Conservation (phyloP, 306 rosid species). For the Lathyrus oleraceus region DNA sequence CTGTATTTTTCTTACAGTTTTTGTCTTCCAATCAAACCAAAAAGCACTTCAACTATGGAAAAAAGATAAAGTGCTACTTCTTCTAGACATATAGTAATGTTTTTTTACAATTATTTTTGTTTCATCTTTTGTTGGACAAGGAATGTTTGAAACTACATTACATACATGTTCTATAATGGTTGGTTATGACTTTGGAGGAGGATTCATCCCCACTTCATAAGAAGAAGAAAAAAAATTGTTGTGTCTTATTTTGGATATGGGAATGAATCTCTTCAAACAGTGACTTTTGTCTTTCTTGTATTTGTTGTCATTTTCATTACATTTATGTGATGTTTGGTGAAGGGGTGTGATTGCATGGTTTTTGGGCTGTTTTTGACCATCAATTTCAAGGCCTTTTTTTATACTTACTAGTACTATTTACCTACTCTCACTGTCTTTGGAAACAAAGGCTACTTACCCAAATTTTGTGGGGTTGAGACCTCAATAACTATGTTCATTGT, state of each 20-base stretch:
- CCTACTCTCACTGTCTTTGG: slow-evolving; percentile 44
- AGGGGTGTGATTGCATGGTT: slow-evolving; percentile 10
- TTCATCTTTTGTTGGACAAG: slow-evolving; percentile 55
- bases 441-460: slow-evolving; percentile 50
- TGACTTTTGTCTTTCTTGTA: slow-evolving; percentile 30
- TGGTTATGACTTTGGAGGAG: not conserved
- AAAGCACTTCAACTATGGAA: slow-evolving; percentile 63
- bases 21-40: slow-evolving; percentile 75
- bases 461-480: slow-evolving; percentile 31
- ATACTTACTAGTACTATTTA: slow-evolving; percentile 25
- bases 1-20: slow-evolving; percentile 47
- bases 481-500: not conserved
- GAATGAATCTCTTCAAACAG: slow-evolving; percentile 26
- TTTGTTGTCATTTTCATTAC: not conserved
- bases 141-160: slow-evolving; percentile 67
- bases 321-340: slow-evolving; percentile 32
- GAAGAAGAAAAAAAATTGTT: not conserved
- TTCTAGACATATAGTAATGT: slow-evolving; percentile 31
- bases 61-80: slow-evolving; percentile 60
- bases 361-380: slow-evolving; percentile 24
- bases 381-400: slow-evolving; percentile 34
- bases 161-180: slow-evolving; percentile 28
- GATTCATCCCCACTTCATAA: not conserved
- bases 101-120: slow-evolving; percentile 14
- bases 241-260: slow-evolving; percentile 32